Conservation (phyloP, 106 monocot species). For the Platanthera zijinensis region DNA sequence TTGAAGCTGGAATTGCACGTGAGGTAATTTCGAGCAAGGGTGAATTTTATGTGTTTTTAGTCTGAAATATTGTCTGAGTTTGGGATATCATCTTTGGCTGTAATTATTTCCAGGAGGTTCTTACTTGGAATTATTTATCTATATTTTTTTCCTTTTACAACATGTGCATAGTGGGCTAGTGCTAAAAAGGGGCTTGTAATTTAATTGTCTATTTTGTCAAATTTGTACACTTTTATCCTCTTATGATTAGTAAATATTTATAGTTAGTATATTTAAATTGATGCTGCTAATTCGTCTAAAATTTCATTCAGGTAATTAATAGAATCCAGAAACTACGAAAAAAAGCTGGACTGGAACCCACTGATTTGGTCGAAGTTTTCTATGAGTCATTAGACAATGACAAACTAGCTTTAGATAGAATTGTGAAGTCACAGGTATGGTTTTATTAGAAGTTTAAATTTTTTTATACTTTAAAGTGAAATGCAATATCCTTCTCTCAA, state of each 20-base stretch:
- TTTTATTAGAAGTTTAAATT: not conserved
- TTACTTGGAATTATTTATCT: not conserved
- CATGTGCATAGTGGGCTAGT: not conserved
- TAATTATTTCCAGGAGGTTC: too few species aligned
- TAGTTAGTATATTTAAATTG: not conserved
- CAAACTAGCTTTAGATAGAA: conserved; percentile 34
- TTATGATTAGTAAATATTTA: not conserved
- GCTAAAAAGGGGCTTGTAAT: not conserved
- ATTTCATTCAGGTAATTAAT: conserved; percentile 58
- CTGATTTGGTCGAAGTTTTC: conserved; percentile 82
- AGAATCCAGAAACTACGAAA: conserved; percentile 93
- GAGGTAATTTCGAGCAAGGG: conserved; percentile 46
- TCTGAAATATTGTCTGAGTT: too few species aligned
- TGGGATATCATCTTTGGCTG: too few species aligned
- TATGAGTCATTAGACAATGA: conserved; percentile 45
- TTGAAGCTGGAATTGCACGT: conserved; percentile 87
- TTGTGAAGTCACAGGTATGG: conserved; percentile 70
- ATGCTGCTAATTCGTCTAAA: not conserved
- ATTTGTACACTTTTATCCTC: not conserved
- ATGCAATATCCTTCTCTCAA: not conserved
- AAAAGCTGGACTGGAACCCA: conserved; percentile 80
- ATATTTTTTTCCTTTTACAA: not conserved
- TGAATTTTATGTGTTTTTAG: not conserved
- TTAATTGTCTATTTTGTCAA: not conserved
- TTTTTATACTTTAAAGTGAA: not conserved